Evolutionary conservation across 768 basidiomycete genomes (phyloP).

Genomic region (Lactarius evosmus): DNA sequence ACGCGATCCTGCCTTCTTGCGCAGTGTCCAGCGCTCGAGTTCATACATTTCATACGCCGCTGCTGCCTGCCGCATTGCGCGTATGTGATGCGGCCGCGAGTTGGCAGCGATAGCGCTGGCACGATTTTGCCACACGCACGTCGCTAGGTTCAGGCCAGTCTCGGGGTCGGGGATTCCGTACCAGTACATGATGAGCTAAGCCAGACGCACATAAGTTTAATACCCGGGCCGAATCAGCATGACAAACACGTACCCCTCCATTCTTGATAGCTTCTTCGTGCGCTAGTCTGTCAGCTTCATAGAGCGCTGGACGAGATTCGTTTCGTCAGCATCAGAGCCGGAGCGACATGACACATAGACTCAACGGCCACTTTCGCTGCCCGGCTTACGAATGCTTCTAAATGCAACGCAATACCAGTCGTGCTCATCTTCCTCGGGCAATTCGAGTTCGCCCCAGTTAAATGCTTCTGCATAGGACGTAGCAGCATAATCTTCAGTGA

Average conservation of each 20-base stretch:
- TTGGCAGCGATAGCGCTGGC: constrained; percentile 80
- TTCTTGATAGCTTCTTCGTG: constrained; percentile 91
- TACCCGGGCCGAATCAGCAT: neutral
- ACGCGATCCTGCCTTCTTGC: constrained; percentile 59
- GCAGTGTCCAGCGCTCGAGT: constrained; percentile 71
- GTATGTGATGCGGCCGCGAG: constrained; percentile 72
- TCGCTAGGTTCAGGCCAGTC: constrained; percentile 86
- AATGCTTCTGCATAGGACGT: constrained; percentile 72
- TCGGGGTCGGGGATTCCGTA: constrained; percentile 76
- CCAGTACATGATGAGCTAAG: constrained; percentile 87
- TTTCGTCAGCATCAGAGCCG: neutral
- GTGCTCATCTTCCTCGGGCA: constrained; percentile 68
- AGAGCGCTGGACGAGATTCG: constrained; percentile 54
- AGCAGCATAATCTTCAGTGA: constrained; percentile 56
- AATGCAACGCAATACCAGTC: constrained; percentile 96
- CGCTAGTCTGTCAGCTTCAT: constrained; percentile 81
- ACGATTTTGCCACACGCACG: constrained; percentile 93
- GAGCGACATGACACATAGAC: constrained; percentile 6
- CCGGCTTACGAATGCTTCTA: constrained; percentile 68
- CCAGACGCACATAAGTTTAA: constrained; percentile 13
- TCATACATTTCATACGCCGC: constrained; percentile 74
- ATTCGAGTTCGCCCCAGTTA: constrained; percentile 75
- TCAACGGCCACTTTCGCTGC: constrained; percentile 64
- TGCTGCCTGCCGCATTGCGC: constrained; percentile 78
- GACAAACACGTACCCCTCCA: constrained; percentile 60